Evolutionary conservation across 495 filamentous ascomycete species (phyloP), one percentile per base, ranked within the genome.

Genomic region (Aspergillus indologenus): DNA sequence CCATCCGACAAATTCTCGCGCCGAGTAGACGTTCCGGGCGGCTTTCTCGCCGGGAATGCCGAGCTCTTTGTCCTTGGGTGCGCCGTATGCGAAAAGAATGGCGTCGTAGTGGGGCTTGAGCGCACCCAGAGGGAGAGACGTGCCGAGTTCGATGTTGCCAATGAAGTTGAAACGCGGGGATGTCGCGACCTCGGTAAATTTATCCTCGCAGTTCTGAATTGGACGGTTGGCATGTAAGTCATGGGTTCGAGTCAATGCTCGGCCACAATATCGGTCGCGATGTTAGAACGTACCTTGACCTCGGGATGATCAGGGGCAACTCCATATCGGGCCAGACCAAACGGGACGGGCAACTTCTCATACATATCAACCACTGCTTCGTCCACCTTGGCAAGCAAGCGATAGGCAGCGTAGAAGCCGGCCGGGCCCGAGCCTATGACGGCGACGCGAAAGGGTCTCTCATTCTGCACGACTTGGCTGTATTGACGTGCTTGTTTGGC

Each of bases 301-400:
- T 98, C 92, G 15, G 94, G 92, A 71, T 98, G 94, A 69, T 98
- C 94, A 8, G 94, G 94, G 12, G 94, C 95, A 51, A 98, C 94
- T 15, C 94, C 94, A 68, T 91, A 97, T 52, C 94, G 79, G 17
- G 93, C 91, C 51, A 98, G 79, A 2, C 94, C 94, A 70, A 90
- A 98, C 7, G 94, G 94, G 9, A 93, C 92, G 0, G 94, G 95
- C 9, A 97, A 74, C 21, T 89, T 85, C 73, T 98, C 94, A 70
- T 96, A 98, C 95, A 98, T 98, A 70, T 96, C 92, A 3, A 98
- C 84, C 45, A 86, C 77, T 8, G 88, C 84, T 71, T 87, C 74
- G 15, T 83, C 75, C 15, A 92, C 79, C 61, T 85, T 91, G 22
- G 83, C 79, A 75, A 98, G 85, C 56, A 93, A 81, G 56, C 91